Evolutionary conservation across 805 yeast genomes (phyloP), one percentile per base, ranked within the genome.

Genomic region (Yarrowia keelungensis): DNA sequence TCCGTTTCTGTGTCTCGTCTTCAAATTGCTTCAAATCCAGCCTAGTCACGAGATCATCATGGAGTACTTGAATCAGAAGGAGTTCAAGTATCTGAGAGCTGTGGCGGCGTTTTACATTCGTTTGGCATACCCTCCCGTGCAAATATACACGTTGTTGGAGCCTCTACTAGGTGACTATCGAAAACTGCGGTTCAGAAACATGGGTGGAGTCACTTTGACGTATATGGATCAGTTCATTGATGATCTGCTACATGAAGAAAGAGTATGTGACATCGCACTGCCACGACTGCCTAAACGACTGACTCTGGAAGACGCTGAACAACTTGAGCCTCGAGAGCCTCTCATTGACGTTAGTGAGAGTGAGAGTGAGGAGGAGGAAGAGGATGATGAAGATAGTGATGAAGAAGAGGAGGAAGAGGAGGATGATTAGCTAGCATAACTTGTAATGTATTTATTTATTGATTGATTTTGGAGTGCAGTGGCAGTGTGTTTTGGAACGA

Each of bases 161-260:
- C 84, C 85, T 5, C 82, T 84, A 69, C 78, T 85, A 19, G 77
- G 79, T 8, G 97, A 94, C 77, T 87, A 84, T 75, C 82, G 97
- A 46, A 91, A 90, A 75, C 78, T 94, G 62, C 80, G 91, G 69
- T 72, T 80, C n/a, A 78, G 83, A 36, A 77, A 74, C n/a, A 71
- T 72, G 16, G 78, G 76, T 64, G 78, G 81, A 10, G 78, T 82
- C 72, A 79, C 75, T 42, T 76, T 86, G 67, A 78, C 80, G 5
- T 83, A 86, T 74, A 82, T 94, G 79, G 98, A 94, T 76, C 94
- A 88, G 74, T 84, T 88, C 74, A 84, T 87, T 0, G 97, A 94
- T 73, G 78, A 79, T 49, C 75, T 94, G 58, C 76, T 89, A 35
- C 79, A 75, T 1, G 80, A 83, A 43, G 85, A 84, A 46, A 82